Evolutionary conservation across 75 land plant genomes (phyloP).

Genomic region (Ceratopteris richardii): DNA sequence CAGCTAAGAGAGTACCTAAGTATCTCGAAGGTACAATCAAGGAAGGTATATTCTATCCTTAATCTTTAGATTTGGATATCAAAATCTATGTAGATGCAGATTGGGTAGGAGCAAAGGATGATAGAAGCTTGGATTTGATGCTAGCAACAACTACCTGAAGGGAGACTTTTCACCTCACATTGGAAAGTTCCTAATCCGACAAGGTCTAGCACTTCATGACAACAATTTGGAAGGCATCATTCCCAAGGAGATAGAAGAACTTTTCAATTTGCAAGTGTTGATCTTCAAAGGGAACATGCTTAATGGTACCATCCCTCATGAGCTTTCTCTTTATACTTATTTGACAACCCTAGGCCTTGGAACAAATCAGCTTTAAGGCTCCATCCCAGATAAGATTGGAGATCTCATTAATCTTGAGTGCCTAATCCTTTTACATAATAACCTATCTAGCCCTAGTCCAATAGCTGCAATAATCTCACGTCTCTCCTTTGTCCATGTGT

Average conservation of each 20-base stretch:
- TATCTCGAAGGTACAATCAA: too few species aligned
- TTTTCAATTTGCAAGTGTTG: slow-evolving; percentile 8
- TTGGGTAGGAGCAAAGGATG: too few species aligned
- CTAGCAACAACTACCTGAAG: slow-evolving; percentile 12
- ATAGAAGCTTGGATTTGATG: slow-evolving; percentile 16
- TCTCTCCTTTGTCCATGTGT: too few species aligned
- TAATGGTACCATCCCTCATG: slow-evolving; percentile 6
- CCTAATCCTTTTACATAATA: slow-evolving; percentile 47
- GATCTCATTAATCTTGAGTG: slow-evolving; percentile 23
- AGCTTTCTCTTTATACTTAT: neutral
- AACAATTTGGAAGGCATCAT: slow-evolving; percentile 32
- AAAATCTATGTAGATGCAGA: too few species aligned
- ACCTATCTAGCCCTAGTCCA: slow-evolving; percentile 45
- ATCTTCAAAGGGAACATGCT: slow-evolving; percentile 8
- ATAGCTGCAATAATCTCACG: too few species aligned
- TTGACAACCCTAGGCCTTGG: slow-evolving; percentile 3
- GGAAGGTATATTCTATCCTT: too few species aligned
- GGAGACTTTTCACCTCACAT: slow-evolving; percentile 44
- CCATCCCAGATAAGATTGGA: slow-evolving; percentile 21
- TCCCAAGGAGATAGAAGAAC: slow-evolving; percentile 28
- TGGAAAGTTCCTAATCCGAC: slow-evolving; percentile 40
- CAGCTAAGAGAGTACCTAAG: too few species aligned
- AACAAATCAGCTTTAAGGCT: slow-evolving; percentile 14
- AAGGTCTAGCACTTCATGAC: slow-evolving; percentile 24
- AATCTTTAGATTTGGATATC: too few species aligned